A percentile compares a stretch with the other conserved stretches of the same genome.
Conservation (phyloP, 345 rosid genomes). For the Syzygium aqueum region DNA sequence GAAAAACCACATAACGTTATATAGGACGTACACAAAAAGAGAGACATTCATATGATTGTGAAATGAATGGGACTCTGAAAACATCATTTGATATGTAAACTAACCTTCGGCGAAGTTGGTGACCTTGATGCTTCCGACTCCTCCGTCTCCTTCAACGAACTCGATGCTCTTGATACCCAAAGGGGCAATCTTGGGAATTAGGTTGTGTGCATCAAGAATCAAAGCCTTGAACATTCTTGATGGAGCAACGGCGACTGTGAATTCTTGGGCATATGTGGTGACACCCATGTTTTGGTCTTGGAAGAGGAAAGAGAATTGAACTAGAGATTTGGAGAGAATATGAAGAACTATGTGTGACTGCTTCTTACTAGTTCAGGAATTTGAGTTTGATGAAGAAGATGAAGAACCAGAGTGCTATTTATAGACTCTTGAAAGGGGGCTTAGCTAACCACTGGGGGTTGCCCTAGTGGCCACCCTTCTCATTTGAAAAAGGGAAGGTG, state of each 20-base stretch:
- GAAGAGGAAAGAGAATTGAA: background rate
- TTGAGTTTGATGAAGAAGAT: background rate
- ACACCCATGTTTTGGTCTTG: background rate
- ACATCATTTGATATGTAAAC: background rate
- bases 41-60: background rate
- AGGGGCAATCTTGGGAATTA: background rate
- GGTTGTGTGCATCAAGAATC: background rate
- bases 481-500: no score
- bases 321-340: background rate
- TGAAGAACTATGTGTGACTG: background rate
- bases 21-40: background rate
- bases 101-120: conserved; percentile 1
- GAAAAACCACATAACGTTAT: background rate
- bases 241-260: background rate
- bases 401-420: background rate
- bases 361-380: background rate
- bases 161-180: background rate
- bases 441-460: background rate
- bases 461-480: no score
- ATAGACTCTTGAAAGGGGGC: background rate
- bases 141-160: background rate
- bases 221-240: background rate
- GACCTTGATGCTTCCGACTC: conserved; percentile 1
- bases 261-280: background rate
- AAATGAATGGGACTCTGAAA: background rate